A percentile compares a stretch with the other conserved stretches of the same genome.
phyloP scores from a whole-genome alignment of 2,329 filamentous ascomycete genomes.

The Fusarium pseudocircinatum region DNA sequence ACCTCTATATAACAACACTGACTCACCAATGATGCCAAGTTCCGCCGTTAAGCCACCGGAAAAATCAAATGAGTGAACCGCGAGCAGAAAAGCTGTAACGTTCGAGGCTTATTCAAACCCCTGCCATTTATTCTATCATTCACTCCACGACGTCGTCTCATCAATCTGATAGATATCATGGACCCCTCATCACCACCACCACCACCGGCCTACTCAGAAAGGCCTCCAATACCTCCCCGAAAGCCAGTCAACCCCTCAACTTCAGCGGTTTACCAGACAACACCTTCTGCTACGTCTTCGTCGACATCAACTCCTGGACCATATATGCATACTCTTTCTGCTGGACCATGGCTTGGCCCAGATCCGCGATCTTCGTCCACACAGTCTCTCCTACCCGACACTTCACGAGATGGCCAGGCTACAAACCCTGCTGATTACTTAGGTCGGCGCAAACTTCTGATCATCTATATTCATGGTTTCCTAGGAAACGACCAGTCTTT shows the following conservation, averaged over 20 bases:
- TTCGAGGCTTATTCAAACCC: background rate
- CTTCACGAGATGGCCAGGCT: slow-evolving; percentile 5
- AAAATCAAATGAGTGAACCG: background rate
- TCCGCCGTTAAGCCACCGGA: background rate
- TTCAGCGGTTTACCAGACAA: slow-evolving; percentile 4
- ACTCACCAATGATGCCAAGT: background rate
- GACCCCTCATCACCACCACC: slow-evolving; percentile 22
- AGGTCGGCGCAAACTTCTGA: slow-evolving; percentile 67
- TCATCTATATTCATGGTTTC: slow-evolving; percentile 91
- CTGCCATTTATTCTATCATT: background rate
- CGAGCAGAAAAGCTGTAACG: background rate
- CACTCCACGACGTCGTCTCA: background rate
- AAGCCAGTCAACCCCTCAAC: slow-evolving; percentile 19
- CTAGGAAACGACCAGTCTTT: slow-evolving; percentile 91
- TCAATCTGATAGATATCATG: slow-evolving; percentile 3
- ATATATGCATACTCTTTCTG: background rate
- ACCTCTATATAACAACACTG: slow-evolving; percentile 2
- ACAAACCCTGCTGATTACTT: slow-evolving; percentile 7
- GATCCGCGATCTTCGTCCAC: slow-evolving; percentile 63
- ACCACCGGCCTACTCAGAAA: slow-evolving; percentile 30
- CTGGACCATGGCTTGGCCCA: slow-evolving; percentile 34
- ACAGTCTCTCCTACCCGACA: slow-evolving; percentile 52
- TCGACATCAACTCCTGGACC: slow-evolving; percentile 3
- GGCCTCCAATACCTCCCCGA: slow-evolving; percentile 25
- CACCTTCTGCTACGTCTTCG: background rate